Conservation (phyloP, 352 stramenopile genomes). For the Globisporangium cystogenes region DNA sequence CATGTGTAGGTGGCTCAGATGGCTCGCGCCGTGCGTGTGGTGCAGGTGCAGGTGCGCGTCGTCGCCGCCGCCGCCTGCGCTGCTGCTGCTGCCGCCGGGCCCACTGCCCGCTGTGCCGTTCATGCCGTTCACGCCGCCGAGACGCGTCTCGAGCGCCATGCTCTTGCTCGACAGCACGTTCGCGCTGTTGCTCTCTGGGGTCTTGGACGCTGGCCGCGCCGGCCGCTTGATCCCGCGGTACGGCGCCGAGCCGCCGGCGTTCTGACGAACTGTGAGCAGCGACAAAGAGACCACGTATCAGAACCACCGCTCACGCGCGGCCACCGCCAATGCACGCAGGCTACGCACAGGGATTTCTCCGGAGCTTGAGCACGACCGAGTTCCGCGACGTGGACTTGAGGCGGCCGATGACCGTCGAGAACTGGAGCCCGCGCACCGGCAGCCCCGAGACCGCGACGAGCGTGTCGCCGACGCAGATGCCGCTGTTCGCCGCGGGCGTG, state of each 20-base stretch:
- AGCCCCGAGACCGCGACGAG: slow-evolving; percentile 68
- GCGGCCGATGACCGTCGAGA: slow-evolving; percentile 74
- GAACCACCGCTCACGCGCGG: too few relatives aligned
- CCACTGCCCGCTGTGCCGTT: slow-evolving; percentile 13
- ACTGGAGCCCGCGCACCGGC: slow-evolving; percentile 70
- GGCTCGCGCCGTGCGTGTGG: slow-evolving; percentile 10
- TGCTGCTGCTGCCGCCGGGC: slow-evolving; percentile 1
- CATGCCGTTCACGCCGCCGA: slow-evolving; percentile 31
- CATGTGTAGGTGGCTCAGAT: slow-evolving; percentile 32
- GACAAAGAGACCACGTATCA: too few relatives aligned
- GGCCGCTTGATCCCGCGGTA: slow-evolving; percentile 60
- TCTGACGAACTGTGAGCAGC: slow-evolving; percentile 51
- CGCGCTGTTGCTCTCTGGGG: slow-evolving; percentile 62
- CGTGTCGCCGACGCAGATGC: slow-evolving; percentile 76
- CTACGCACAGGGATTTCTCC: slow-evolving; percentile 72
- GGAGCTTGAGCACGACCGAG: slow-evolving; percentile 75
- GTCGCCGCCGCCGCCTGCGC: not conserved
- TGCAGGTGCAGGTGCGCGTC: not conserved
- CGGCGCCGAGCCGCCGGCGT: slow-evolving; percentile 37
- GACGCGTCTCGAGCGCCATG: slow-evolving; percentile 61
- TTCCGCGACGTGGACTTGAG: slow-evolving; percentile 77
- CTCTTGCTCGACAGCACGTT: slow-evolving; percentile 72
- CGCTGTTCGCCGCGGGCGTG: slow-evolving; percentile 63
- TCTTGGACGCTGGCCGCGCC: slow-evolving; percentile 39
- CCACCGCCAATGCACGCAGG: too few relatives aligned